Base-by-base conservation (phyloP, 805 yeast species). In the Blastobotrys peoriensis region DNA sequence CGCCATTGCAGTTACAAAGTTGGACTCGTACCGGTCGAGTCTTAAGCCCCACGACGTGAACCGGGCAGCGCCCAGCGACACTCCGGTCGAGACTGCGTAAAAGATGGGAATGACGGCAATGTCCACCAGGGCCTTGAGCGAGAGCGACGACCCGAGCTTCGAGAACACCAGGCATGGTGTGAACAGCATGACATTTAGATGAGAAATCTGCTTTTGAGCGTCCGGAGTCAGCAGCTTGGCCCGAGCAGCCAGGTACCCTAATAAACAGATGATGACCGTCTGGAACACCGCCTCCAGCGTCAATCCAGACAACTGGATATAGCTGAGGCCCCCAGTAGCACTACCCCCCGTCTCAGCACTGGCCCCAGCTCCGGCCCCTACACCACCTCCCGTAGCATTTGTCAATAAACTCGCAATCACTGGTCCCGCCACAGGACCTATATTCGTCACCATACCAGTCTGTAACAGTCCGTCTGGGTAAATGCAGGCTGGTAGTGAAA, bases 1-100 rank as follows among this genome's bases (percentile, higher is more conserved):
- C 2, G 93, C 87, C 94, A 93, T 93, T 2, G 96, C 98, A 18
- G 94, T 83, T 40, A 93, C 96, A 57, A 86, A 91, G 66, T 91
- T 89, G 3, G 86, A 60, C 65, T 93, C 97, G 10, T 85, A 78
- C 40, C 69, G 76, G 55, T 84, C 84, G 55, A 93, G 67, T 5
- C 65, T 57, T 50, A 88, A 61, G 36, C 79, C 51, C 10, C 64
- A 61, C 3, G 86, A 69, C 34, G 80, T 73, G 18, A 76, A 22
- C 23, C 67, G 65, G 4, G 96, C 84, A 28, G 87, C 78, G 6
- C 67, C 19, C 55, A 68, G 81, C 1, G 96, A 81, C 16, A 88
- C 81, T 15, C 75, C 77, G 0, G 97, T 88, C n/a, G 88, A 78
- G 22, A 89, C 51, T n/a, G 79, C 86, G 62, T 75, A 91, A 51